Percentiles rank a stretch among this genome's conserved stretches.
phyloP scores from a whole-genome alignment of 148 eudicot species.

The Nyssa sinensis region DNA sequence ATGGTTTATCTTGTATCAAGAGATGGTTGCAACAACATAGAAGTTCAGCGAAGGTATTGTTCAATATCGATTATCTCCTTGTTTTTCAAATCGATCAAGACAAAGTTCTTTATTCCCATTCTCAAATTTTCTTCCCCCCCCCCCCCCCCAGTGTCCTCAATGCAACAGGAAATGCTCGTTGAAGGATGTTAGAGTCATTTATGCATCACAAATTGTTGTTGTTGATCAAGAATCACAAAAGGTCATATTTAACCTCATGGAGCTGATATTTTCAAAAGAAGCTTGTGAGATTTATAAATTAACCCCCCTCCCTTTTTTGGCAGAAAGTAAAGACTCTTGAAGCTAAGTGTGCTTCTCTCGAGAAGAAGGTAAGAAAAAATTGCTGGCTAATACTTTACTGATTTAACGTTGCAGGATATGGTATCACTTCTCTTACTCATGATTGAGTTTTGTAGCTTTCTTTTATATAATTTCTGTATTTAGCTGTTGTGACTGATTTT shows the following conservation, averaged over 20 bases:
- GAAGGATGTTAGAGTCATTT: slow-evolving; percentile 78
- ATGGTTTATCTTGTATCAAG: slow-evolving; percentile 76
- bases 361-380: slow-evolving; percentile 53
- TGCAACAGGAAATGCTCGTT: slow-evolving; percentile 70
- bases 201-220: slow-evolving; percentile 70
- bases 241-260: slow-evolving; percentile 39
- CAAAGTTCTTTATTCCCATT: slow-evolving; percentile 6
- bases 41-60: slow-evolving; percentile 65
- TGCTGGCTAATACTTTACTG: not conserved
- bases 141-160: slow-evolving; percentile 73
- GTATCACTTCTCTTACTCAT: not conserved
- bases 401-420: not conserved
- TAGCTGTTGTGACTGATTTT: not conserved
- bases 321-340: slow-evolving; percentile 72
- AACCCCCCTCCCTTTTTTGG: slow-evolving; percentile 14
- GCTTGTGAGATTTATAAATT: not conserved
- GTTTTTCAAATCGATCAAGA: slow-evolving; percentile 1
- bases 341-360: slow-evolving; percentile 65
- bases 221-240: slow-evolving; percentile 67
- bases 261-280: not conserved
- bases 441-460: not conserved
- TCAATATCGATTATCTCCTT: not conserved
- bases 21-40: slow-evolving; percentile 66
- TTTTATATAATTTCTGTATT: not conserved
- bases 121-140: not conserved